Evolutionary conservation across 148 eudicot species (phyloP).

Genomic region (Persicaria tinctoria): DNA sequence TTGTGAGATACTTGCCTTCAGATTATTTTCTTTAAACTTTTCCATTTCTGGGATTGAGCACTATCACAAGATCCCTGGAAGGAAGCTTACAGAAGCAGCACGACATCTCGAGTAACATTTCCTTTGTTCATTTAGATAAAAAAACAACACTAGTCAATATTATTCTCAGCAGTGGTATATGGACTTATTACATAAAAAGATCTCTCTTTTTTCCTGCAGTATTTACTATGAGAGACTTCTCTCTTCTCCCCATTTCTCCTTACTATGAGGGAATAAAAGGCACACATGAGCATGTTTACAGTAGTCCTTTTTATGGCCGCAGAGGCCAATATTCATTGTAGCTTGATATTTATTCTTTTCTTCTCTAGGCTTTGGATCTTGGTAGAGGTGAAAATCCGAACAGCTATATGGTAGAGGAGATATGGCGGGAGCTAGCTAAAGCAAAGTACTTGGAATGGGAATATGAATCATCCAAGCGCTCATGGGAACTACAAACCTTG

Average conservation of each 20-base stretch:
- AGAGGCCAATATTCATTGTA: background rate
- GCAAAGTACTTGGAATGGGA: conserved; percentile 85
- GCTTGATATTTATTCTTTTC: background rate
- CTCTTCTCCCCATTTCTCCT: background rate
- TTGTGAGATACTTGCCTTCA: no score
- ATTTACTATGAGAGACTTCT: background rate
- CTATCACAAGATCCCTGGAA: background rate
- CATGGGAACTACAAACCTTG: conserved; percentile 64
- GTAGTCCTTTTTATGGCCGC: background rate
- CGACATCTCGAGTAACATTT: background rate
- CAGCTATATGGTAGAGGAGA: conserved; percentile 74
- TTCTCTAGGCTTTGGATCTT: conserved; percentile 69
- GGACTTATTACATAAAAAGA: background rate
- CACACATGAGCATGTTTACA: background rate
- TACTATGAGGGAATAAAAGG: background rate
- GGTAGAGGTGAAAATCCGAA: conserved; percentile 69
- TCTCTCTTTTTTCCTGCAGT: background rate
- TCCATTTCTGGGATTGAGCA: no score
- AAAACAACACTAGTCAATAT: background rate
- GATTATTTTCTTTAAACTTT: no score
- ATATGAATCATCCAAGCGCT: conserved; percentile 56
- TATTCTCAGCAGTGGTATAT: background rate
- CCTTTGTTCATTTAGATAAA: background rate
- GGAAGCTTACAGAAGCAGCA: background rate
- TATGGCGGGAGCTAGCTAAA: conserved; percentile 89